phyloP scores from a whole-genome alignment of 306 rosid species.

The Sphenostylis stenocarpa region DNA sequence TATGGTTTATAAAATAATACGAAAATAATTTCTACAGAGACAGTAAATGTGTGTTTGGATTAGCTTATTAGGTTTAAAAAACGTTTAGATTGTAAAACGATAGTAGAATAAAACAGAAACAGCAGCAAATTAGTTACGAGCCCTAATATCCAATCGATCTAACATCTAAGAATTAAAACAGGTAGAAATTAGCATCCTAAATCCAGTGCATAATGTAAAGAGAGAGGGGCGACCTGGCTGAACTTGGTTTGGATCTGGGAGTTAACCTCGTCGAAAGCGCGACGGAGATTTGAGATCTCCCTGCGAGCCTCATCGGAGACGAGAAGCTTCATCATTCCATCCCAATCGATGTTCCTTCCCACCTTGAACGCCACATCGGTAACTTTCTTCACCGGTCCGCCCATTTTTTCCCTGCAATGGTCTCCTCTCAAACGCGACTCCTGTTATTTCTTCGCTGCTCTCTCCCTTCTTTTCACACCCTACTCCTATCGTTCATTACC shows the following conservation, averaged over 20 bases:
- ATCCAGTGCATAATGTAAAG: background rate
- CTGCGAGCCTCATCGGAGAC: slow-evolving; percentile 96
- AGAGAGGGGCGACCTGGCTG: slow-evolving; percentile 64
- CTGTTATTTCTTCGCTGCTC: background rate
- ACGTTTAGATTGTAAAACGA: background rate
- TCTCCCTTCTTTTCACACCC: background rate
- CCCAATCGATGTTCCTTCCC: slow-evolving; percentile 82
- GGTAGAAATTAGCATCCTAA: background rate
- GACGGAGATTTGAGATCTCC: slow-evolving; percentile 83
- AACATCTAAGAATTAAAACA: background rate
- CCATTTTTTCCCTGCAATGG: slow-evolving; percentile 49
- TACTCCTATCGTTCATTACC: background rate
- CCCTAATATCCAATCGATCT: slow-evolving; percentile 29
- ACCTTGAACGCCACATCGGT: slow-evolving; percentile 80
- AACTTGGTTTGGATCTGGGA: slow-evolving; percentile 84
- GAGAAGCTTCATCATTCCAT: slow-evolving; percentile 91
- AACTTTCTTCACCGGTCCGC: slow-evolving; percentile 80
- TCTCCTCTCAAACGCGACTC: slow-evolving; percentile 30
- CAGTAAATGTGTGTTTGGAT: background rate
- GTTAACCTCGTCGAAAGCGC: slow-evolving; percentile 96
- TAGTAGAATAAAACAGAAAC: background rate
- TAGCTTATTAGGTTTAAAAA: background rate
- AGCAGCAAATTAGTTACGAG: background rate
- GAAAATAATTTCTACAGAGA: background rate
- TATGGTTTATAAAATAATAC: background rate